Conservation (phyloP, 116 monocot species). For the Dioscorea cayenensis region DNA sequence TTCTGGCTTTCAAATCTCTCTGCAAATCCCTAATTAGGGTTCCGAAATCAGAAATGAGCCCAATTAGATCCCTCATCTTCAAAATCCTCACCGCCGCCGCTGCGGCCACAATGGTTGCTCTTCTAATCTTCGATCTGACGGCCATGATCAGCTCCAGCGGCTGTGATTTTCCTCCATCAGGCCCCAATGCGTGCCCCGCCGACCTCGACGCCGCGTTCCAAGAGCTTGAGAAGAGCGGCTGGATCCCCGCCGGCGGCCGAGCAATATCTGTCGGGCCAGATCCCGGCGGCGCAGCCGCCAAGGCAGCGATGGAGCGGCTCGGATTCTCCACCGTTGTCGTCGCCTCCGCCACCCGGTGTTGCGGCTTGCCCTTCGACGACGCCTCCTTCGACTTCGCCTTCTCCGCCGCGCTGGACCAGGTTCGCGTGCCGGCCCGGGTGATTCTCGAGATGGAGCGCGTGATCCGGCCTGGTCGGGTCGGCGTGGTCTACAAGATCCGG, state of each 20-base stretch:
- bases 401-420: conserved; percentile 25
- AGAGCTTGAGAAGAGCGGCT: conserved; percentile 14
- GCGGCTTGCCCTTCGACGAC: conserved; percentile 14
- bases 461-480: conserved; percentile 28
- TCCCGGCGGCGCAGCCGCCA: conserved; percentile 3
- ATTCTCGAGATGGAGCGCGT: conserved; percentile 39
- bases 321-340: conserved; percentile 2
- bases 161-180: conserved; percentile 2
- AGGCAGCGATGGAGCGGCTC: neutral
- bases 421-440: conserved; percentile 34
- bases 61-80: conserved; percentile 3
- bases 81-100: conserved; percentile 3
- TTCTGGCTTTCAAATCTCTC: conserved; percentile 1
- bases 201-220: conserved; percentile 10
- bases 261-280: conserved; percentile 22
- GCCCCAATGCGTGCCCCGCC: neutral
- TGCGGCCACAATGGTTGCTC: neutral
- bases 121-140: conserved; percentile 9
- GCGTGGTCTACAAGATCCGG: conserved; percentile 13
- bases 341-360: conserved; percentile 15
- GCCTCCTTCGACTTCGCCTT: conserved; percentile 32
- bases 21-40: neutral
- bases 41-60: neutral
- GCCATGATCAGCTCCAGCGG: neutral
- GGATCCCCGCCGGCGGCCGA: conserved; percentile 9